These are phyloP conservation scores for Lavandula angustifolia DNA, from an alignment of 257 asterid genomes.

Conservation along the genomic window DNA sequence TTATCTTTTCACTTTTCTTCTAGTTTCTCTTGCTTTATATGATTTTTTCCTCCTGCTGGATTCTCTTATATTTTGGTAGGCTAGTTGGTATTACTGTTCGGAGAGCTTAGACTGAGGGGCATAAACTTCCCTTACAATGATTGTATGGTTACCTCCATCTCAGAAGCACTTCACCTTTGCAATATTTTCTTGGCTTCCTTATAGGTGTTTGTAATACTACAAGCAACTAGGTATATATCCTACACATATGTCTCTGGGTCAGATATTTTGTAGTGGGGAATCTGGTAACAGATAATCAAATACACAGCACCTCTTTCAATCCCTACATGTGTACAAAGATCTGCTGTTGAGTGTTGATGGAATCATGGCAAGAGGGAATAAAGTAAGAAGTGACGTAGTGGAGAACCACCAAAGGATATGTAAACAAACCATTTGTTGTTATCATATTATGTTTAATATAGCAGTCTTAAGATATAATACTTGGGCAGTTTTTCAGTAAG, in stretches of 20 bases:
- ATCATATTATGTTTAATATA: not conserved
- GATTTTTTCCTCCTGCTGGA: not conserved
- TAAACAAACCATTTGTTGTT: not conserved
- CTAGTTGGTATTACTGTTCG: constrained; percentile 9
- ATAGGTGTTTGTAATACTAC: constrained; percentile 5
- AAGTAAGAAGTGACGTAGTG: constrained; percentile 2
- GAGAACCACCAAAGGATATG: constrained; percentile 5
- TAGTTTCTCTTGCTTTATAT: not conserved
- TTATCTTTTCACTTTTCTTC: not conserved
- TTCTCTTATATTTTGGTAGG: constrained; percentile 2
- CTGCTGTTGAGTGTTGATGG: not conserved
- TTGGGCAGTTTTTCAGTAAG: constrained; percentile 1
- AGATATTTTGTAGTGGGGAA: constrained; percentile 14
- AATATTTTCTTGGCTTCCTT: constrained; percentile 9
- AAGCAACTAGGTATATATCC: constrained; percentile 18
- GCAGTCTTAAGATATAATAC: constrained; percentile 13
- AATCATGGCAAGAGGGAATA: not conserved
- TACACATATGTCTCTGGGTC: not conserved
- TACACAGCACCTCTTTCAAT: constrained; percentile 9
- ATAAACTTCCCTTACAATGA: constrained; percentile 6
- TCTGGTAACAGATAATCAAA: constrained; percentile 9
- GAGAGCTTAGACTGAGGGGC: constrained; percentile 7
- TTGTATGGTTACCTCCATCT: constrained; percentile 11
- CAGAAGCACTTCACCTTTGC: not conserved
- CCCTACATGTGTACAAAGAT: not conserved